Conservation (phyloP, 176 grass and related monocot genomes). For the Eremochloa ophiuroides region DNA sequence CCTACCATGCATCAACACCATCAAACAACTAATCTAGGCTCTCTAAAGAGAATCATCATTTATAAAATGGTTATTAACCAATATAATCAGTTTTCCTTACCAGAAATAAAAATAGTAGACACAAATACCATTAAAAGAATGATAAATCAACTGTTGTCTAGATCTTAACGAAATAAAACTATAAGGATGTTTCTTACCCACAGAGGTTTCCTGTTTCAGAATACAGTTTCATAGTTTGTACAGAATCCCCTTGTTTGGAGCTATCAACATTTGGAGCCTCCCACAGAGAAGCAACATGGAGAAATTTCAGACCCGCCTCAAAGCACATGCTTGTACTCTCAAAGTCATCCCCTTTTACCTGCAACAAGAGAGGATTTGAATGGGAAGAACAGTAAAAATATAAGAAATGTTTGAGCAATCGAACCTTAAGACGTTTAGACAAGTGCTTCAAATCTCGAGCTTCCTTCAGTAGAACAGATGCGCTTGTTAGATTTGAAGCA, state of each 20-base stretch:
- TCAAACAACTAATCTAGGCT: background rate
- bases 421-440: constrained; percentile 88
- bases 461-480: constrained; percentile 62
- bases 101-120: background rate
- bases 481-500: constrained; percentile 45
- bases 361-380: constrained; percentile 19
- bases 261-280: constrained; percentile 58
- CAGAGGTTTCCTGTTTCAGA: constrained; percentile 86
- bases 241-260: constrained; percentile 59
- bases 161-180: background rate
- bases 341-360: constrained; percentile 65
- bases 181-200: constrained; percentile 50
- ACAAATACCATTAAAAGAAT: constrained; percentile 8
- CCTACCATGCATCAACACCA: background rate
- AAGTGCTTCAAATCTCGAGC: constrained; percentile 79
- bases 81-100: constrained; percentile 5
- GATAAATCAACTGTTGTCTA: background rate
- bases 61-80: background rate
- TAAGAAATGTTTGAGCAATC: constrained; percentile 29
- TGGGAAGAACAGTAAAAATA: constrained; percentile 8
- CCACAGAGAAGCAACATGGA: constrained; percentile 71
- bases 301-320: constrained; percentile 89
- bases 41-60: background rate
- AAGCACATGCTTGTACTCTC: constrained; percentile 77
- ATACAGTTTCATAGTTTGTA: constrained; percentile 67